Base-by-base conservation (phyloP, 129 eudicot genomes). In the Smallanthus sonchifolius region DNA sequence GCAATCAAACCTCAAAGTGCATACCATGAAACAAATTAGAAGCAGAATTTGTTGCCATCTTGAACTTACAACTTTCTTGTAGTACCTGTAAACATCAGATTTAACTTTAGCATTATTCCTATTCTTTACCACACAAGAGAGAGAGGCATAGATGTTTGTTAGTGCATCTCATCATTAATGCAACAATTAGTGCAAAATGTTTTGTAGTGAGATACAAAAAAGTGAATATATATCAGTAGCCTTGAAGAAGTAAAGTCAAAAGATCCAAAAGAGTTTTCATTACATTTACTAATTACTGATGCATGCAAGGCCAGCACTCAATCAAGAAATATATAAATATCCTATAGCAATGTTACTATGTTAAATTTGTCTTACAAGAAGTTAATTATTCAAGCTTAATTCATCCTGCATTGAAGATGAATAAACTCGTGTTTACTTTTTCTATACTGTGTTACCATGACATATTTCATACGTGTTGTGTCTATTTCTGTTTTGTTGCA, bases 11-110 rank as follows among this genome's bases (percentile, higher is more conserved):
- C 54, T 43, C 52, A 42, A 42, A 68, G 40, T 20, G 38, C 70
- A 59, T 77, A 77, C 81, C 75, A 36, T 36, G 75, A 51, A 51
- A 68, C 64, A 17, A 70, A 0, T 45, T 73, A 59, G 47, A 74
- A 28, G 68, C 67, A 57, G 77, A 57, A 59, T 30, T 59, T 73
- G 70, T 63, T 59, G 76, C 81, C 81, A 77, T 77, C 75, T 35
- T 69, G 19, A 77, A 44, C 60, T 56, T 9, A 76, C 10, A 76
- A 13, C 37, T 28, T 69, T 30, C 55, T 45, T 60, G 16, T 32
- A n/a, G 49, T 57, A 77, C 70, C 81, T 77, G 76, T 38, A 34
- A 44, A 77, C 13, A 44, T 69, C 60, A 45, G 20, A 69, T 32
- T n/a, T 19, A 59, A 4, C 0, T 11, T 30, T 13, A 32, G 48